Evolutionary conservation across 805 yeast species (phyloP), one percentile per base, ranked within the genome.

Genomic region (Suhomyces faveliae): DNA sequence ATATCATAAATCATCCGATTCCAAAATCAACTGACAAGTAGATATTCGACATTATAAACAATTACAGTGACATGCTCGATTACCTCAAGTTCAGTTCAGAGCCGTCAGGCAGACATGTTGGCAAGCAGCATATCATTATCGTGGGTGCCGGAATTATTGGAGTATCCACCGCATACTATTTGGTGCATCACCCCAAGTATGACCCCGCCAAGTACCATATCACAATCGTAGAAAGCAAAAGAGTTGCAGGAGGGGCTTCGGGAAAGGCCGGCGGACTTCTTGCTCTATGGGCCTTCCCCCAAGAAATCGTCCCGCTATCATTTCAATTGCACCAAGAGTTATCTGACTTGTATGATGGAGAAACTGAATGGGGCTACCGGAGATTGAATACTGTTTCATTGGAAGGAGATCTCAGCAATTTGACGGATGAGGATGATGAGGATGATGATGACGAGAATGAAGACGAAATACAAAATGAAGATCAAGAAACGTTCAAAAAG

Each of bases 101-200:
- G 33, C 79, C 82, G 9, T 72, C 80, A 2, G 79, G 78, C 13
- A 70, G 64, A 43, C 79, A 76, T 44, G 68, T 78, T 52, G 85
- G 81, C 22, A 87, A 87, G 60, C 78, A 83, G 29, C 95, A 88
- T 62, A 87, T 87, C 49, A 78, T 88, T 51, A 85, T 89, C 39
- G 94, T 89, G 20, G 96, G 96, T 20, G 98, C 96, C 0, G 99
- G 99, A 19, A 92, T 92, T 58, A 87, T 92, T 33, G 99, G 99
- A 33, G 96, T 89, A 6, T 89, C 96, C 63, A 88, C 94, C 1
- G 97, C 98, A 1, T 94, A 87, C 67, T 92, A 84, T 60, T 66
- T 94, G 35, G 87, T 94, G 1, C 78, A 79, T 49, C 98, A 92
- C 64, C 92, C 96, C 2, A 77, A 78, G 47, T 92, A 83, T 64